Percentiles rank a stretch among this genome's conserved stretches.
phyloP scores from a whole-genome alignment of 169 alveolate genomes.

The Hammondia hammondi region DNA sequence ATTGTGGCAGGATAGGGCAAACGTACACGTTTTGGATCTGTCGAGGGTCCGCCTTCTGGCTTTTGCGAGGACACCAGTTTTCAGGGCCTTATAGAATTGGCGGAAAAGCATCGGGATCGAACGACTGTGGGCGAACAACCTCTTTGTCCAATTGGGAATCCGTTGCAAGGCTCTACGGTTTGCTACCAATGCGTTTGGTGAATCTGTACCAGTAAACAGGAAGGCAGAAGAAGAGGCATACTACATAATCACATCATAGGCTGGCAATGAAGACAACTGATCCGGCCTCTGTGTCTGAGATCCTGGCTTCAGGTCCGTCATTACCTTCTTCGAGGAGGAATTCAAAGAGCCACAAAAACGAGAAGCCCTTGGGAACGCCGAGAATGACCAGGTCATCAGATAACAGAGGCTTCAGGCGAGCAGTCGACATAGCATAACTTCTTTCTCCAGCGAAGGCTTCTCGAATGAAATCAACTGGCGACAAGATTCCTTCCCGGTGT shows the following conservation, averaged over 20 bases:
- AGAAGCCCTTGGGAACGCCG: conserved; percentile 14
- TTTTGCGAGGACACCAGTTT: not conserved
- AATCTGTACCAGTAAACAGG: not conserved
- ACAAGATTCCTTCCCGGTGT: not conserved
- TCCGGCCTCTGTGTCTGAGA: not conserved
- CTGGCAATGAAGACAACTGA: not conserved
- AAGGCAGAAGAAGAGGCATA: not conserved
- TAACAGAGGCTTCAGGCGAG: not conserved
- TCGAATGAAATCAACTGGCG: not conserved
- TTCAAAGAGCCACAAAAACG: conserved; percentile 35
- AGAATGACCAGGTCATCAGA: not conserved
- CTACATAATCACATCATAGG: not conserved
- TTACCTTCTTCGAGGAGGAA: conserved; percentile 9
- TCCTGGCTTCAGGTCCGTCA: not conserved
- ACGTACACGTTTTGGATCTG: not conserved
- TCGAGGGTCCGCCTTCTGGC: not conserved
- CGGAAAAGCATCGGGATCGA: not conserved
- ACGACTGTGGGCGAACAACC: not conserved
- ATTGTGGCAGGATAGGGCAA: not conserved
- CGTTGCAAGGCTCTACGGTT: not conserved
- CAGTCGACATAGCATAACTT: not conserved
- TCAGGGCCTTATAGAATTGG: not conserved
- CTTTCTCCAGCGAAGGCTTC: not conserved
- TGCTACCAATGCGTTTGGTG: not conserved
- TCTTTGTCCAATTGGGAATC: conserved; percentile 2